Conservation (phyloP, 106 monocot genomes). For the Gastrodia elata region DNA sequence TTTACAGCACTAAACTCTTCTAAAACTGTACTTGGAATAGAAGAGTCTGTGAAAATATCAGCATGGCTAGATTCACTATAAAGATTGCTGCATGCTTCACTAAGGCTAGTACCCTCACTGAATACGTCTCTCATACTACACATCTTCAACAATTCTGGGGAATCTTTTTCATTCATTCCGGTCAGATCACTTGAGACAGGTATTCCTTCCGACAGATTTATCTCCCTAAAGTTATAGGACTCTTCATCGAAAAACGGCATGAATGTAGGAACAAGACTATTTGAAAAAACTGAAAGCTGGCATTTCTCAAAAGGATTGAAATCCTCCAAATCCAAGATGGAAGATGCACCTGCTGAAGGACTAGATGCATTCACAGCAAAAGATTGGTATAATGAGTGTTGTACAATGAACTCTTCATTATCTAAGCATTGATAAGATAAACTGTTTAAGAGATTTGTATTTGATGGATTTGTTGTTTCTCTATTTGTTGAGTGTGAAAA, state of each 20-base stretch:
- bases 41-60: constrained; percentile 15
- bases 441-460: constrained; percentile 12
- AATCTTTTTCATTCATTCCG: constrained; percentile 15
- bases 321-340: constrained; percentile 24
- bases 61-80: constrained; percentile 24
- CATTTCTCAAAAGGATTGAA: constrained; percentile 21
- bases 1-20: constrained; percentile 19
- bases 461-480: constrained; percentile 10
- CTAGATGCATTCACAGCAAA: constrained; percentile 19
- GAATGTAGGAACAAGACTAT: constrained; percentile 8
- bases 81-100: constrained; percentile 22
- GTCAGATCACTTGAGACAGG: constrained; percentile 12
- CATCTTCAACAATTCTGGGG: constrained; percentile 25
- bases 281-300: constrained; percentile 22
- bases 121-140: constrained; percentile 33
- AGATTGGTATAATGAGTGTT: constrained; percentile 28
- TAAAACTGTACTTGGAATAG: constrained; percentile 18
- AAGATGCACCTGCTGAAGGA: constrained; percentile 40
- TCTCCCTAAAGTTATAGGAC: constrained; percentile 20
- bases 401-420: constrained; percentile 21
- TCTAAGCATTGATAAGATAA: constrained; percentile 17
- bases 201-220: constrained; percentile 24
- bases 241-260: constrained; percentile 32
- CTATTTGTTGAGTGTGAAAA: constrained; percentile 1
- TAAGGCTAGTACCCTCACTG: constrained; percentile 18